Base-by-base conservation (phyloP, 2,329 filamentous ascomycete genomes). In the Talaromyces sp. region DNA sequence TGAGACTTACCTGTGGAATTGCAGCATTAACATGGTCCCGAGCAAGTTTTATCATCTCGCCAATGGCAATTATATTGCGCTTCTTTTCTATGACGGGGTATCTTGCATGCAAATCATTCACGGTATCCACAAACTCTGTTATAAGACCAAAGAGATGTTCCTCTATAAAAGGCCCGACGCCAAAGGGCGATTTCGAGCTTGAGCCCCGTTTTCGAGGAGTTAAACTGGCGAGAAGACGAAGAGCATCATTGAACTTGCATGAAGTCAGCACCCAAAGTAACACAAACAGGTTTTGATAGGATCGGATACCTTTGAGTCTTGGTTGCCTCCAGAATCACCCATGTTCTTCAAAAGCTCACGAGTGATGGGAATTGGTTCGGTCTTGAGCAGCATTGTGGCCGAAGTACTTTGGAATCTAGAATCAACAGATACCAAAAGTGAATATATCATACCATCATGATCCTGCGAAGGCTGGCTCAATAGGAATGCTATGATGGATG, bases 101-200 rank as follows among this genome's bases (percentile, higher is more conserved):
- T 61, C 82, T 80, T 21, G 81, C 76, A 43, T 79, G 78, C 12
- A 81, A 79, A 69, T 91, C 88, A 67, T 92, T 94, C 61, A 97
- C 87, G 10, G 81, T 78, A 63, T 92, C 87, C 0, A 90, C 91
- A 65, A 97, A 86, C 38, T 88, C 84, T 7, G 91, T 87, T 75
- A 97, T 92, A 58, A 97, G 86, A 6, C 92, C 93, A 7, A 99
- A 83, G 35, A 95, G 87, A 71, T 97, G 88, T 31, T 85, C 83
- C 63, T 95, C 88, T 48, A 97, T 83, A 70, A 96, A 97, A 0
- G 83, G 79, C 0, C 86, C 87, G 26, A 95, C 80, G 1, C 84
- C 75, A 61, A 88, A 85, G 1, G 75, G 76, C 58, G 81, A 77
- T 68, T 80, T 83, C 1, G 77, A 71, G 24, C 75, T 70, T 24